Conservation (phyloP, 768 basidiomycete genomes). For the Pilatotrama ljubarskyi region DNA sequence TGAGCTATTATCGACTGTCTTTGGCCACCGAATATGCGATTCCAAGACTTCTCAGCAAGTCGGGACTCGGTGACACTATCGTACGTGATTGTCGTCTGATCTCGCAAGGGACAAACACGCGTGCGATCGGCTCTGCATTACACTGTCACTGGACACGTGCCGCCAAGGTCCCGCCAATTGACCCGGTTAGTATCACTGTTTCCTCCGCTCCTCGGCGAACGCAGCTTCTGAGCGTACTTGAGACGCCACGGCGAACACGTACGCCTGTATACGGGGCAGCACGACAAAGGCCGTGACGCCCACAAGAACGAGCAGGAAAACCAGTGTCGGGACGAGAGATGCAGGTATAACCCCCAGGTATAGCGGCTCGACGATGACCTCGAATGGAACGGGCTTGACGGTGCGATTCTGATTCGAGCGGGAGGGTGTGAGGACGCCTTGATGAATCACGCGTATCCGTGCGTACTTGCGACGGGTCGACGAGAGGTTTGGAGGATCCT, state of each 20-base stretch:
- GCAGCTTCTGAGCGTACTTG: constrained; percentile 19
- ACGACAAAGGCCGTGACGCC: constrained; percentile 27
- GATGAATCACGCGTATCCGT: constrained; percentile 53
- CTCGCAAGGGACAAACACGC: too few species aligned
- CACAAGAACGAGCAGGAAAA: constrained; percentile 32
- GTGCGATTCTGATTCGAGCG: not conserved
- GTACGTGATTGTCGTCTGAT: too few species aligned
- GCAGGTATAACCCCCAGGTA: constrained; percentile 60
- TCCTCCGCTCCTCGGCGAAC: not conserved
- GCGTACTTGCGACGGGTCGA: constrained; percentile 52
- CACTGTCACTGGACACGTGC: too few species aligned
- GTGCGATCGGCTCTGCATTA: too few species aligned
- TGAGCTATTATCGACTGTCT: too few species aligned
- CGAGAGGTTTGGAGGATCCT: not conserved
- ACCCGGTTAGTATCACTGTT: not conserved
- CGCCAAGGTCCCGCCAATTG: too few species aligned
- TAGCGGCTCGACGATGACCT: constrained; percentile 58
- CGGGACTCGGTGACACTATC: too few species aligned
- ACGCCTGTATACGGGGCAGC: constrained; percentile 16
- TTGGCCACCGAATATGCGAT: too few species aligned
- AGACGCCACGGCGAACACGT: constrained; percentile 17
- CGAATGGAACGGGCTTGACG: constrained; percentile 45
- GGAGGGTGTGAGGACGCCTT: constrained; percentile 50
- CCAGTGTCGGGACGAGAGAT: constrained; percentile 42
- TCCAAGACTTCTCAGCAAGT: too few species aligned